Percentiles rank a stretch among this genome's conserved stretches.
Conservation (phyloP, 345 rosid species). For the Balakata baccata region DNA sequence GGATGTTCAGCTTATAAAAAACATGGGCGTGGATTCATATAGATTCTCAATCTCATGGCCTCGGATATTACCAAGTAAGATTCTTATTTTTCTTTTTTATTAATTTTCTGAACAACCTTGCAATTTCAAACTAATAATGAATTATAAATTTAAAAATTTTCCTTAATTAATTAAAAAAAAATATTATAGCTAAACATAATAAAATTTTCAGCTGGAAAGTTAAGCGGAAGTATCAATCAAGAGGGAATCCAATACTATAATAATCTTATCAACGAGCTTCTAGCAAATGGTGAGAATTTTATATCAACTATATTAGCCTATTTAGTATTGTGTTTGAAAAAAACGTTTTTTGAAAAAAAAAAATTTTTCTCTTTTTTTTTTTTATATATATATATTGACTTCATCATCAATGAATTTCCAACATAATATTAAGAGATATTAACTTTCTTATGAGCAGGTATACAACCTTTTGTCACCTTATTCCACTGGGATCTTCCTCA, state of each 20-base stretch:
- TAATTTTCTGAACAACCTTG: too few species aligned
- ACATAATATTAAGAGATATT: too few species aligned
- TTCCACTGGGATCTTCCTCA: conserved; percentile 2
- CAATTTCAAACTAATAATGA: neutral
- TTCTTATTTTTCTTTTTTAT: neutral
- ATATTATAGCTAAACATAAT: too few species aligned
- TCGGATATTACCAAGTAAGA: neutral
- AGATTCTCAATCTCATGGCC: neutral
- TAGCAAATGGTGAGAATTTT: neutral
- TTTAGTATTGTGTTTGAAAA: too few species aligned
- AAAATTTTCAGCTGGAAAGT: neutral
- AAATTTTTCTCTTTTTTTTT: too few species aligned
- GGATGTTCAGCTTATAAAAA: neutral
- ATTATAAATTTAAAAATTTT: neutral
- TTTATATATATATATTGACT: too few species aligned
- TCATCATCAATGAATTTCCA: too few species aligned
- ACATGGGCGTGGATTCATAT: neutral
- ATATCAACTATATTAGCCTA: too few species aligned
- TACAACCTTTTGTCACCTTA: neutral
- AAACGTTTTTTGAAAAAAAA: too few species aligned
- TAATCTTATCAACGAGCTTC: neutral
- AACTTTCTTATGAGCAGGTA: neutral
- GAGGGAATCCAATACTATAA: neutral
- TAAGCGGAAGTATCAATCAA: neutral
- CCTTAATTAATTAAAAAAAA: neutral